Evolutionary conservation across 257 asterid species (phyloP).

Genomic region (Capsicum chinense): DNA sequence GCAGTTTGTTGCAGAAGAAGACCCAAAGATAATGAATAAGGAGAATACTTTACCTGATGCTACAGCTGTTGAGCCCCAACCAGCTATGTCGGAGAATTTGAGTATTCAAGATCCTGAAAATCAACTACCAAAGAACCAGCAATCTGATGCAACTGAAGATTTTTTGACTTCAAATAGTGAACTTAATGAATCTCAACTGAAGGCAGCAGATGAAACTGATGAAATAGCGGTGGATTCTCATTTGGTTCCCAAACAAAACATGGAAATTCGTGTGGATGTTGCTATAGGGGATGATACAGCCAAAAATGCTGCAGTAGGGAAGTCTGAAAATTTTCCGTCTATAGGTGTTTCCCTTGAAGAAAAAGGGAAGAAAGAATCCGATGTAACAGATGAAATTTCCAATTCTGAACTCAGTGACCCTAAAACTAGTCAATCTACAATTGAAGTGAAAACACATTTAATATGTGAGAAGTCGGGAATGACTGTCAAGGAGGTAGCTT

Average conservation of each 20-base stretch:
- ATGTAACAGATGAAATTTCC: background rate
- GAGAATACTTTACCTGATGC: constrained; percentile 27
- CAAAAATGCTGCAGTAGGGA: background rate
- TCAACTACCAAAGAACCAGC: constrained; percentile 21
- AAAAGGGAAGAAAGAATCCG: constrained; percentile 21
- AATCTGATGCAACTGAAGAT: constrained; percentile 11
- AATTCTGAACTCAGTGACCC: constrained; percentile 20
- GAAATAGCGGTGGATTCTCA: constrained; percentile 13
- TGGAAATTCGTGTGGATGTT: constrained; percentile 20
- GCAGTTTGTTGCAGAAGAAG: constrained; percentile 15
- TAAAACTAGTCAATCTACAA: background rate
- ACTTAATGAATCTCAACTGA: constrained; percentile 13
- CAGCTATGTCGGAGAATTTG: constrained; percentile 3
- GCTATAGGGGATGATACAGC: background rate
- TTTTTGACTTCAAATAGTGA: background rate
- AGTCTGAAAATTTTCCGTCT: background rate
- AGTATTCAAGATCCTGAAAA: constrained; percentile 18
- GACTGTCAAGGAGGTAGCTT: constrained; percentile 23
- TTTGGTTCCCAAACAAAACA: constrained; percentile 6
- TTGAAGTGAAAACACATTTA: background rate
- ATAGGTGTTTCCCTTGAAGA: constrained; percentile 13
- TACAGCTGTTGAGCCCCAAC: constrained; percentile 10
- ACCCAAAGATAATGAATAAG: constrained; percentile 10
- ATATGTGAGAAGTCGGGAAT: constrained; percentile 5
- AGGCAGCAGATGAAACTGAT: constrained; percentile 8